Base-by-base conservation (phyloP, 345 rosid species). In the Populus euphratica region DNA sequence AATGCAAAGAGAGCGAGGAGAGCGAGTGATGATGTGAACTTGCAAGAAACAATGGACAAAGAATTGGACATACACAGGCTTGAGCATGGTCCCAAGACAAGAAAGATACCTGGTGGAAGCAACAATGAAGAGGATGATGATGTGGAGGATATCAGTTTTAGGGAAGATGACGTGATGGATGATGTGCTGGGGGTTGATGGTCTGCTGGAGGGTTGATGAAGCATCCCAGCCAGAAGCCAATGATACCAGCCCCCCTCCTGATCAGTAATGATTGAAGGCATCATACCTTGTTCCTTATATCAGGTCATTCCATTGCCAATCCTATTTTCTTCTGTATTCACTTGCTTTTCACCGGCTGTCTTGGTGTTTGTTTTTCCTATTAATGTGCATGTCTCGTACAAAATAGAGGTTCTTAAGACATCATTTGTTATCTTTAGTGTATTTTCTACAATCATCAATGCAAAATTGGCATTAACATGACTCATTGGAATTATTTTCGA, bases 11-110 rank as follows among this genome's bases (percentile, higher is more conserved):
- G 87, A 70, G 89, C 85, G 29, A 88, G 97, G 84, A 92, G 90
- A 76, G 84, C 75, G 31, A 89, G 78, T 83, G 83, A 81, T 44
- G 94, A 82, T 50, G 83, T 89, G 66, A 91, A 89, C 84, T 86
- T 93, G 72, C 99, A 96, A 84, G 98, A 96, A 83, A 92, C 98
- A 0, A 96, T 96, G 98, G 98, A 96, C 90, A 91, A 91, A 80
- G 99, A 96, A 76, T 81, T 96, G 82, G 99, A 96, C 73, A 88
- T 86, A 23, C 99, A 93, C 79, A 84, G 94, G 87, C 91, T 96
- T 76, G 97, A 96, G 89, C 96, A 96, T 59, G 99, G 99, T 73
- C 99, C 95, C 21, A 96, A 92, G 90, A 87, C 86, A 41, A 92
- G 98, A 83, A 93, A 90, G 84, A 90, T 96, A 27, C 97, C 91